Conservation (phyloP, 2,329 filamentous ascomycete genomes). For the Colletotrichum echinochloae region DNA sequence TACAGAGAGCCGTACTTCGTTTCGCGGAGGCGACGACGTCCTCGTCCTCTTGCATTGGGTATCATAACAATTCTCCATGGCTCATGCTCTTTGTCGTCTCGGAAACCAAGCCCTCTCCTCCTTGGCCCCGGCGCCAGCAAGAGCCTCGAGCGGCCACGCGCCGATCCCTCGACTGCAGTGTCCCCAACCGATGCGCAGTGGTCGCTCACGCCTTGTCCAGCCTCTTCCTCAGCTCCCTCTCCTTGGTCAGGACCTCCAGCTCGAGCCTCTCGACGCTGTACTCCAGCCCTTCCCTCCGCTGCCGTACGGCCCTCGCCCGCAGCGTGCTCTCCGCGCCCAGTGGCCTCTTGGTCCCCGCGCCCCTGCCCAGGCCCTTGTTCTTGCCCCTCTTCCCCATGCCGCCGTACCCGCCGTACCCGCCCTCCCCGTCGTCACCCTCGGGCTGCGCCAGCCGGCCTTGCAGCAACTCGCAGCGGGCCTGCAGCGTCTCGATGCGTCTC, state of each 20-base stretch:
- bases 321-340: conserved; percentile 67
- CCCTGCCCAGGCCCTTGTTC: conserved; percentile 26
- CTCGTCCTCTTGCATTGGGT: conserved; percentile 19
- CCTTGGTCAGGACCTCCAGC: conserved; percentile 84
- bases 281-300: conserved; percentile 86
- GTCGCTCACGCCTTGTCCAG: conserved; percentile 54
- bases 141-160: background rate
- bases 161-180: background rate
- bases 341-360: conserved; percentile 43
- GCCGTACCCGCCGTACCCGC: conserved; percentile 16
- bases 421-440: conserved; percentile 43
- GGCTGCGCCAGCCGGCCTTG: conserved; percentile 69
- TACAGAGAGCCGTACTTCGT: background rate
- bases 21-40: background rate
- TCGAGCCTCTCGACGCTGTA: conserved; percentile 90
- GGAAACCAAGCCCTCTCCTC: too few relatives aligned
- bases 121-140: background rate
- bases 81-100: too few relatives aligned
- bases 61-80: conserved; percentile 18
- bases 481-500: conserved; percentile 84
- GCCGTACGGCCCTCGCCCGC: conserved; percentile 71
- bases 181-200: background rate
- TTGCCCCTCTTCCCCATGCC: conserved; percentile 43
- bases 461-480: conserved; percentile 85
- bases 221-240: conserved; percentile 67